phyloP scores from a whole-genome alignment of 306 rosid species.

The Quercus wislizeni region DNA sequence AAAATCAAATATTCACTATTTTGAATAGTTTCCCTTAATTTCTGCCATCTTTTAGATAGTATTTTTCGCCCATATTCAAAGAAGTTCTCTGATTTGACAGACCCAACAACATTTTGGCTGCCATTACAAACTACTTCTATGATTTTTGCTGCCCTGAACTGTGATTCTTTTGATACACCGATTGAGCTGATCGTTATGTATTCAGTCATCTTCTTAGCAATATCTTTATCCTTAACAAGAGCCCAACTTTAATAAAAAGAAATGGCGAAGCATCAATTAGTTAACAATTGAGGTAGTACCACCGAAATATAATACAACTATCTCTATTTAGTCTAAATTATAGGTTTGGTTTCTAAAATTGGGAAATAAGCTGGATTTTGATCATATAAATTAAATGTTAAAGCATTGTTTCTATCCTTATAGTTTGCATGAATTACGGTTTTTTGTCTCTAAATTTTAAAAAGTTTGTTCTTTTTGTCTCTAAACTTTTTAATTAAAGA shows the following conservation, averaged over 20 bases:
- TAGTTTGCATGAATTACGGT: too few relatives aligned
- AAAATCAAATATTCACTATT: conserved; percentile 33
- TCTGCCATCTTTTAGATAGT: conserved; percentile 65
- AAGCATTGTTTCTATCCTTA: too few relatives aligned
- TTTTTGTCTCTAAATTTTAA: too few relatives aligned
- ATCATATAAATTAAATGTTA: too few relatives aligned
- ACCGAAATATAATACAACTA: too few relatives aligned
- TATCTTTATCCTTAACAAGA: conserved; percentile 63
- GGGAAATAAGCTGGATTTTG: too few relatives aligned
- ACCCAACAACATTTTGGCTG: conserved; percentile 36
- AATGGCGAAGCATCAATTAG: not conserved
- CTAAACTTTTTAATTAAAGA: too few relatives aligned
- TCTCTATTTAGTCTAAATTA: too few relatives aligned
- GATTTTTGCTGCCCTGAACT: conserved; percentile 62
- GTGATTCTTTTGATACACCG: conserved; percentile 83
- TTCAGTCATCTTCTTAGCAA: conserved; percentile 60
- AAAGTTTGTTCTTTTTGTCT: too few relatives aligned
- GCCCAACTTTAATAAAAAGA: conserved; percentile 57
- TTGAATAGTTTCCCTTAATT: conserved; percentile 33
- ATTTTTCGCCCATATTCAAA: conserved; percentile 37
- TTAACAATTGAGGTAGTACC: not conserved
- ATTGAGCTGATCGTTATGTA: conserved; percentile 57
- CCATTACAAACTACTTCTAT: conserved; percentile 54
- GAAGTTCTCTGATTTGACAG: conserved; percentile 36
- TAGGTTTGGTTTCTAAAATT: too few relatives aligned